Evolutionary conservation across 2,329 filamentous ascomycete genomes (phyloP), one percentile per base, ranked within the genome.

Genomic region (Teratosphaeriaceae sp.): DNA sequence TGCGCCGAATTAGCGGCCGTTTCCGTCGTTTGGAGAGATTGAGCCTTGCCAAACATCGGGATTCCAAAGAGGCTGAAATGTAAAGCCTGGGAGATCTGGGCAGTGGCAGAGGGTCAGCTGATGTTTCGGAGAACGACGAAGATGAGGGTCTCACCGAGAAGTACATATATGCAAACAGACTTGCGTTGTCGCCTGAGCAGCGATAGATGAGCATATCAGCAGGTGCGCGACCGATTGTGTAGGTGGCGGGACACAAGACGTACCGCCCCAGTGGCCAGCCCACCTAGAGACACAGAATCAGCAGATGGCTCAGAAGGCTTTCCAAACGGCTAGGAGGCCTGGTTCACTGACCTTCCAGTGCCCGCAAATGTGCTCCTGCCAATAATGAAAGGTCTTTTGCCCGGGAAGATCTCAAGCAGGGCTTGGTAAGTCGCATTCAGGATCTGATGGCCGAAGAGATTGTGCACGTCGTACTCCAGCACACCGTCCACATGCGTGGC

Each of bases 391-490:
- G 56, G 56, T 3, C 56, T 27, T 22, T 50, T 50, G 12, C 50
- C 49, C 6, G 54, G 50, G 42, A 57, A 57, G 11, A 57, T 37
- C 13, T 38, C 30, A 8, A 53, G 44, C 15, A 59, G 41, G 2
- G 54, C 52, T 20, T 53, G 22, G 42, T 59, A 60, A 1, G 56
- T 56, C 2, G 57, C 53, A 30, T 53, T 52, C 13, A 41, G 38
- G 33, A 58, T 58, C 13, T 46, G 44, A 18, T 50, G 34, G 22
- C 53, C 51, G 38, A 48, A 60, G 1, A 92, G 65, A 57, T 85
- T 92, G 70, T 94, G 88, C 21, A 85, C 78, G 58, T 92, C 86
- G 57, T 94, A 94, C 59, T 92, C 84, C 29, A 85, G 85, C 52
- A 85, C 84, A 34, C 77, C 70, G 24, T 58, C 55, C 19, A 49